phyloP scores from a whole-genome alignment of 352 stramenopile species.

The Globisporangium spinosum region DNA sequence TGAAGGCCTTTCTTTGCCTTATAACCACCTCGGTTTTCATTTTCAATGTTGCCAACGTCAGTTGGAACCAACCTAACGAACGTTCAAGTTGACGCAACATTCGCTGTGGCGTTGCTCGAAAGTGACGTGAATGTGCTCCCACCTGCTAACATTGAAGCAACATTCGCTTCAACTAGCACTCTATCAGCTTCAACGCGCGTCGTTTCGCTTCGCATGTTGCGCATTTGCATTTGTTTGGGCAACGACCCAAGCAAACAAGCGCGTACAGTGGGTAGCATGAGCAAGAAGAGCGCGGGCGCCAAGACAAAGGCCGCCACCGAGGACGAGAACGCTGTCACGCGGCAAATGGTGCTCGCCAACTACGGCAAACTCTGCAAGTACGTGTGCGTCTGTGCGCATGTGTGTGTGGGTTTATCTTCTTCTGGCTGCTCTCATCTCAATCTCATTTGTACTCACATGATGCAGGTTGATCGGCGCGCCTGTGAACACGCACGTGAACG shows the following conservation, averaged over 20 bases:
- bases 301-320: conserved; percentile 51
- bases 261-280: conserved; percentile 26
- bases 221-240: not conserved
- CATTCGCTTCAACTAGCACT: too few relatives aligned
- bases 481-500: conserved; percentile 62
- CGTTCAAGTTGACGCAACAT: not conserved
- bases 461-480: conserved; percentile 65
- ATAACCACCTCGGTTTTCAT: not conserved
- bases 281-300: conserved; percentile 41
- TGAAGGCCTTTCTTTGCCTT: not conserved
- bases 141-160: not conserved
- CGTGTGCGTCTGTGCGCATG: not conserved
- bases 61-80: too few relatives aligned
- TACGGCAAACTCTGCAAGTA: conserved; percentile 82
- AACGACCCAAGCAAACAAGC: too few relatives aligned
- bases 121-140: not conserved
- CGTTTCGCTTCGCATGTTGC: not conserved
- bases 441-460: not conserved
- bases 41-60: not conserved
- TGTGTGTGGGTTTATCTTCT: not conserved
- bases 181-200: not conserved
- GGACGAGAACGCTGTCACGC: conserved; percentile 66
- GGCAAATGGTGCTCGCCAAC: conserved; percentile 55
- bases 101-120: not conserved
- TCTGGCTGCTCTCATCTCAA: not conserved